A percentile compares a stretch with the other conserved stretches of the same genome.
Conservation (phyloP, 2,329 filamentous ascomycete genomes). For the Aulographum hederae region DNA sequence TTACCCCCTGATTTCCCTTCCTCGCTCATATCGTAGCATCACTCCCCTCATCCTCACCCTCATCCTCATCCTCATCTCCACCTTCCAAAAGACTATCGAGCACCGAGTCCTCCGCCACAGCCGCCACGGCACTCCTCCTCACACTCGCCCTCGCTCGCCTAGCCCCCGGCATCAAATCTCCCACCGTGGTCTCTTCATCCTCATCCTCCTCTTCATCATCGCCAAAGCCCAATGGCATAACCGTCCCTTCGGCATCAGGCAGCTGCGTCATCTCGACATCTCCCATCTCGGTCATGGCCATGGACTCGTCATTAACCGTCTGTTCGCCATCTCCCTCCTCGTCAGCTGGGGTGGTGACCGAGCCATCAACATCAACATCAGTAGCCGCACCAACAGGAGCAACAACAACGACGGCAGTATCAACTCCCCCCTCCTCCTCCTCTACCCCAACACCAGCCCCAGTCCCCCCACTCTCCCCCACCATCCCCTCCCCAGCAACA, state of each 20-base stretch:
- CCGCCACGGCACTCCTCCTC: no score
- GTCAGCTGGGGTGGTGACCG: no score
- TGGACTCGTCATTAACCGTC: conserved; percentile 1
- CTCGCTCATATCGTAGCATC: no score
- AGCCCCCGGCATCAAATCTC: no score
- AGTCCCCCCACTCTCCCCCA: not conserved
- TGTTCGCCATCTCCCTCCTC: conserved; percentile 5
- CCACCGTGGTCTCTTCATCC: conserved; percentile 8
- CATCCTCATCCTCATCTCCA: no score
- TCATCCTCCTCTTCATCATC: conserved; percentile 9
- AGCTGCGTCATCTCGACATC: conserved; percentile 12
- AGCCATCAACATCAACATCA: conserved; percentile 9
- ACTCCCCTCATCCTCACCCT: no score
- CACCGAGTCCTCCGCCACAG: not conserved
- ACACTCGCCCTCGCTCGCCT: no score
- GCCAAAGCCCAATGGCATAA: conserved; percentile 6
- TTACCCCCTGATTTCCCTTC: no score
- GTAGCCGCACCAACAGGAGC: no score
- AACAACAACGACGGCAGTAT: not conserved
- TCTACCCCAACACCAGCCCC: not conserved
- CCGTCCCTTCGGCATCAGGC: conserved; percentile 16
- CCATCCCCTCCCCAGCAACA: not conserved
- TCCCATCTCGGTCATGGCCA: conserved; percentile 6
- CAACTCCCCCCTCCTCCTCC: not conserved
- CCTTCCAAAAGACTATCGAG: not conserved